A percentile compares a stretch with the other conserved stretches of the same genome.
Conservation (phyloP, 1,284 basidiomycete species). For the Abortiporus biennis region DNA sequence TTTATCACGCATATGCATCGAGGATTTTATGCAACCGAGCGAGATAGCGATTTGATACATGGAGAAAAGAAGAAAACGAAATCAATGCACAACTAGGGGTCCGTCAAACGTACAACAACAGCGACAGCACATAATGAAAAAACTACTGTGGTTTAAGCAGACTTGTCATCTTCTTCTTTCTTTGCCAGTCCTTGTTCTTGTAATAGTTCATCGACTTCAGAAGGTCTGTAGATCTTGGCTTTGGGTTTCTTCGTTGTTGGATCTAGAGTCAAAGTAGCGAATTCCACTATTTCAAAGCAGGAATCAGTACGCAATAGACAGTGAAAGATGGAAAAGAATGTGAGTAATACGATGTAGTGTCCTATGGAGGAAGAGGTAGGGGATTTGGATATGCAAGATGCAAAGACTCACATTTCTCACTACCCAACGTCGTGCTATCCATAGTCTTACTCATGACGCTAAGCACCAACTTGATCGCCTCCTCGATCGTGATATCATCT, state of each 20-base stretch:
- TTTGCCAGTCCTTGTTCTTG: slow-evolving; percentile 82
- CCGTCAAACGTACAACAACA: too few relatives aligned
- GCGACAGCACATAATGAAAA: too few relatives aligned
- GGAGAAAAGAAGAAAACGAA: too few relatives aligned
- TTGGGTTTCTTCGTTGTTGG: slow-evolving; percentile 72
- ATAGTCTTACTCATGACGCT: slow-evolving; percentile 99
- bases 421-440: slow-evolving; percentile 95
- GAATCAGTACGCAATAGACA: slow-evolving; percentile 3
- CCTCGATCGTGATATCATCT: slow-evolving; percentile 86
- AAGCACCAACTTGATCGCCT: slow-evolving; percentile 88
- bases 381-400: too few relatives aligned
- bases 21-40: too few relatives aligned
- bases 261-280: slow-evolving; percentile 89
- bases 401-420: slow-evolving; percentile 88
- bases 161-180: slow-evolving; percentile 77
- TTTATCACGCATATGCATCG: too few relatives aligned
- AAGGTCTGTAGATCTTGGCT: slow-evolving; percentile 89
- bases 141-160: too few relatives aligned
- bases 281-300: slow-evolving; percentile 67
- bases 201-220: slow-evolving; percentile 87
- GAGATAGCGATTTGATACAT: too few relatives aligned
- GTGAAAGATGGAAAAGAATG: slow-evolving; percentile 5
- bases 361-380: too few relatives aligned
- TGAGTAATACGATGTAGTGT: too few relatives aligned
- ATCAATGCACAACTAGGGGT: too few relatives aligned